These are phyloP conservation scores for Cornus suecica DNA, from an alignment of 148 eudicot genomes.

Conservation along the genomic window DNA sequence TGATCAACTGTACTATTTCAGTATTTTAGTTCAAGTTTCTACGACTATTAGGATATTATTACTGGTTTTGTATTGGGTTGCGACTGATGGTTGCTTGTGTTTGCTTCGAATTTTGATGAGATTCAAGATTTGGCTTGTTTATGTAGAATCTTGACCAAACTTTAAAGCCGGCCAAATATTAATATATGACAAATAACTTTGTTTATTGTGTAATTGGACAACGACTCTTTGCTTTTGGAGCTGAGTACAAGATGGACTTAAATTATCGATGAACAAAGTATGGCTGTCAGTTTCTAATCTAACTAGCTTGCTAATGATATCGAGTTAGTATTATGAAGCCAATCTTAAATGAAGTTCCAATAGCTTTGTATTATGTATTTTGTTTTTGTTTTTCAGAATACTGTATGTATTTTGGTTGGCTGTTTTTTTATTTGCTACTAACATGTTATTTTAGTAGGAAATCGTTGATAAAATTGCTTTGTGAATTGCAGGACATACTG, in stretches of 20 bases:
- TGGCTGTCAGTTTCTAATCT: too few species aligned
- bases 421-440: too few species aligned
- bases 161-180: not conserved
- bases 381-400: not conserved
- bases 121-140: not conserved
- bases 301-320: not conserved
- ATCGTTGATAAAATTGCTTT: not conserved
- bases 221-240: not conserved
- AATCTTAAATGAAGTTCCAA: not conserved
- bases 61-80: not conserved
- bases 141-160: not conserved
- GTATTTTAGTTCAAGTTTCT: too few species aligned
- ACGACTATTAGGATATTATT: not conserved
- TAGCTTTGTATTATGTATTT: too few species aligned
- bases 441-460: not conserved
- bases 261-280: too few species aligned
- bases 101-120: not conserved
- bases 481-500: slow-evolving; percentile 70
- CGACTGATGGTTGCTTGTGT: not conserved
- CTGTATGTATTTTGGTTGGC: not conserved
- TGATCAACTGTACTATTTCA: too few species aligned
- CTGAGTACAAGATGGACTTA: not conserved
- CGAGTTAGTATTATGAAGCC: not conserved
- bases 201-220: not conserved
- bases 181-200: too few species aligned